Conservation (phyloP, 306 rosid species). For the Carpinus viminea region DNA sequence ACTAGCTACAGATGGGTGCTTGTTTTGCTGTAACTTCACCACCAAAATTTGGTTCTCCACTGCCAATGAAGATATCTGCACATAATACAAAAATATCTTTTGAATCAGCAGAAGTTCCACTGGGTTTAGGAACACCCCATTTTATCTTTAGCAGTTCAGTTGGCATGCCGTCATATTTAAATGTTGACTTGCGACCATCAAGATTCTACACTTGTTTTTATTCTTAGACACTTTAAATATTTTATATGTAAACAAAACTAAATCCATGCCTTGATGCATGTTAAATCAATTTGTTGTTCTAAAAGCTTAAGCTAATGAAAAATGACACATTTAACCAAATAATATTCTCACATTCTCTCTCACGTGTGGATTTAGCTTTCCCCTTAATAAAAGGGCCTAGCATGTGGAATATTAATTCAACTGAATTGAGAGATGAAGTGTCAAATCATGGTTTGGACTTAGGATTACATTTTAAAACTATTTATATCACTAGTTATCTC, state of each 20-base stretch:
- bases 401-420: no score
- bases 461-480: no score
- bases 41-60: slow-evolving; percentile 67
- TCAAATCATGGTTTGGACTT: no score
- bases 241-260: background rate
- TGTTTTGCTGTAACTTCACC: slow-evolving; percentile 59
- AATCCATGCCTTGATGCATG: background rate
- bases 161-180: background rate
- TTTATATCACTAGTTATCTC: no score
- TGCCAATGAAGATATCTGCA: slow-evolving; percentile 72
- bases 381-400: no score
- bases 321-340: no score
- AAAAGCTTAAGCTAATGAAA: no score
- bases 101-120: slow-evolving; percentile 18
- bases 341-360: no score
- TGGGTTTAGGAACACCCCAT: background rate
- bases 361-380: no score
- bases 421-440: no score
- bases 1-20: slow-evolving; percentile 29
- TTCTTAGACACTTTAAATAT: background rate
- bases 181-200: slow-evolving; percentile 8
- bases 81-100: slow-evolving; percentile 32
- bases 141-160: background rate
- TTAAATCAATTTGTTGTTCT: no score
- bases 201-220: background rate